Conservation (phyloP, 345 rosid species). For the Euphorbia pulcherrima region DNA sequence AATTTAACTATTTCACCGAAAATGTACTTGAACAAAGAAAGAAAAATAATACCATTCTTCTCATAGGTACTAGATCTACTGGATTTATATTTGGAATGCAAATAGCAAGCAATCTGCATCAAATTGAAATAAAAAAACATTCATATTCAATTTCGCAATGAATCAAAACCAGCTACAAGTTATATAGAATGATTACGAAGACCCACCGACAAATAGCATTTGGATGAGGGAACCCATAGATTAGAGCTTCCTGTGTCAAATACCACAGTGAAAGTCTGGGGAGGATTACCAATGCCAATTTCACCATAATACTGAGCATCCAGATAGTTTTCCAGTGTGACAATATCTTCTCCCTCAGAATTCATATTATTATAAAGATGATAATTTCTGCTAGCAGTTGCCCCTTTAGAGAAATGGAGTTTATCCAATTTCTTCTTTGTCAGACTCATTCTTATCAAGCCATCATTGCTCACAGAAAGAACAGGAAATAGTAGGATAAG, state of each 20-base stretch:
- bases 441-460: slow-evolving; percentile 21
- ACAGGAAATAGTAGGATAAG: slow-evolving; percentile 30
- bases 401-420: slow-evolving; percentile 5
- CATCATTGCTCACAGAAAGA: slow-evolving; percentile 9
- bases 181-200: neutral
- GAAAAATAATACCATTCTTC: slow-evolving; percentile 25
- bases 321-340: slow-evolving; percentile 23
- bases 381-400: slow-evolving; percentile 10
- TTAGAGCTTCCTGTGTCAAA: slow-evolving; percentile 37
- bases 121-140: neutral
- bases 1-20: neutral
- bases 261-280: slow-evolving; percentile 30
- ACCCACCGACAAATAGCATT: slow-evolving; percentile 32
- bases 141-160: neutral
- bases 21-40: neutral
- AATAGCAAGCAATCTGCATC: slow-evolving; percentile 31
- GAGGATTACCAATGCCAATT: slow-evolving; percentile 26
- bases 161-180: neutral
- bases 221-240: slow-evolving; percentile 31
- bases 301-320: slow-evolving; percentile 36
- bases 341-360: slow-evolving; percentile 10
- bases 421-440: slow-evolving; percentile 23
- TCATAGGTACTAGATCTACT: slow-evolving; percentile 20
- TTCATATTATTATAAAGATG: neutral
- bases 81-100: slow-evolving; percentile 30